Evolutionary conservation across 1,284 basidiomycete species (phyloP).

Genomic region (Leccinum huronense): DNA sequence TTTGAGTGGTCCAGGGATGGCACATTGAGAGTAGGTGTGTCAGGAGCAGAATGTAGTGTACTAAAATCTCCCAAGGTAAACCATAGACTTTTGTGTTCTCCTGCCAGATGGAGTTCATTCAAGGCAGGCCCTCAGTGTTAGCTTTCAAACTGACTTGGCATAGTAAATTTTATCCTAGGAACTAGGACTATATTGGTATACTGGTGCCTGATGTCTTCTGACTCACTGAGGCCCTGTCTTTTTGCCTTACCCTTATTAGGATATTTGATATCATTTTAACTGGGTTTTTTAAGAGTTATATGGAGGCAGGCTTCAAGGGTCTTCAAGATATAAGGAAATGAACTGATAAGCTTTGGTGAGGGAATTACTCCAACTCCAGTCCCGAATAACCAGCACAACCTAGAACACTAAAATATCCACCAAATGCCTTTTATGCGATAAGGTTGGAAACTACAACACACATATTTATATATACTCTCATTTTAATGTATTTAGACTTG

Average conservation of each 20-base stretch:
- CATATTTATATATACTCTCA: no score
- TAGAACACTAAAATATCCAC: background rate
- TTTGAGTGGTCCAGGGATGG: background rate
- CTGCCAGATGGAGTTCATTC: background rate
- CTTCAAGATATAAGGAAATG: background rate
- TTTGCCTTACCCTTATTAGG: background rate
- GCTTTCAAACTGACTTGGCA: background rate
- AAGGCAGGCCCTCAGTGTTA: background rate
- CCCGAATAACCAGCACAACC: background rate
- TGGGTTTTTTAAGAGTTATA: background rate
- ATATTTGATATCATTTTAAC: background rate
- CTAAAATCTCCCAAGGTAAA: background rate
- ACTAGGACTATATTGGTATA: background rate
- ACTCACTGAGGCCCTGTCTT: background rate
- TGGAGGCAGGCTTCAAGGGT: background rate
- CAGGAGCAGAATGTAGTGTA: background rate
- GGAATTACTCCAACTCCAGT: background rate
- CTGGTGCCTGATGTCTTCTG: background rate
- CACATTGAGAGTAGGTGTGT: background rate
- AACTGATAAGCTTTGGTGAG: background rate
- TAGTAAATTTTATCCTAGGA: background rate
- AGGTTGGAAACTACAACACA: no score
- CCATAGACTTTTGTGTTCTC: background rate
- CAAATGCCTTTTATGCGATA: no score
- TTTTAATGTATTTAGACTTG: no score